Conservation (phyloP, 495 filamentous ascomycete genomes). For the Daldinia concentrica region DNA sequence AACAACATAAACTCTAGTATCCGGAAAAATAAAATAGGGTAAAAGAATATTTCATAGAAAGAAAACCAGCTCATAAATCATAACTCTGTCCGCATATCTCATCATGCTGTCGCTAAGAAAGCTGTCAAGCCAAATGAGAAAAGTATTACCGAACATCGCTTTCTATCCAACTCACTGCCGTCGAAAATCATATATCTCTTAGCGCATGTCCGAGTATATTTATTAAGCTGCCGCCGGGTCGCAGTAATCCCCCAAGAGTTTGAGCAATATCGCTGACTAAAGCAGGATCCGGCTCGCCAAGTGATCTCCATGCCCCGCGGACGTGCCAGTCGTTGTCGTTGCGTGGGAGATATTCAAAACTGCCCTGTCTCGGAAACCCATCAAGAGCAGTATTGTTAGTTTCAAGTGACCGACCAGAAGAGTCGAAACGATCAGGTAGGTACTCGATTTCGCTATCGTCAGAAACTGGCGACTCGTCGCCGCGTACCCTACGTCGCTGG, state of each 20-base stretch:
- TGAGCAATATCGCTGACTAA: constrained; percentile 26
- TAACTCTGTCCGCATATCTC: not conserved
- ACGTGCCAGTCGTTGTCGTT: constrained; percentile 30
- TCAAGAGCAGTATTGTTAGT: not conserved
- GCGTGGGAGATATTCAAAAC: constrained; percentile 33
- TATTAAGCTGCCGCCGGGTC: constrained; percentile 12
- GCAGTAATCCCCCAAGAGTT: constrained; percentile 23
- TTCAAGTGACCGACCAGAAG: constrained; percentile 62
- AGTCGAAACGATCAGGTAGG: constrained; percentile 73
- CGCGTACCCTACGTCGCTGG: constrained; percentile 27
- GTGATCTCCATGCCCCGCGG: constrained; percentile 30
- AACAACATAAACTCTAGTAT: constrained; percentile 3
- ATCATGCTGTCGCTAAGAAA: not conserved
- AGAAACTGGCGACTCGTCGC: constrained; percentile 30
- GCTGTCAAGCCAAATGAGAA: not conserved
- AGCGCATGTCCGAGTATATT: constrained; percentile 20
- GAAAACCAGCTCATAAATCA: not conserved
- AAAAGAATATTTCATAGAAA: not conserved
- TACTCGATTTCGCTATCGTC: constrained; percentile 53
- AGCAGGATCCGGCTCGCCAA: constrained; percentile 33
- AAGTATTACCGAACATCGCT: not conserved
- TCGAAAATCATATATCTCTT: constrained; percentile 21
- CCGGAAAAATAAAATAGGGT: not conserved
- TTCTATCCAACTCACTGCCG: not conserved
- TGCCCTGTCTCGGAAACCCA: constrained; percentile 24